These are phyloP conservation scores for Aureobasidium mangrovei DNA, from an alignment of 2,329 filamentous ascomycete species.

Conservation along the genomic window DNA sequence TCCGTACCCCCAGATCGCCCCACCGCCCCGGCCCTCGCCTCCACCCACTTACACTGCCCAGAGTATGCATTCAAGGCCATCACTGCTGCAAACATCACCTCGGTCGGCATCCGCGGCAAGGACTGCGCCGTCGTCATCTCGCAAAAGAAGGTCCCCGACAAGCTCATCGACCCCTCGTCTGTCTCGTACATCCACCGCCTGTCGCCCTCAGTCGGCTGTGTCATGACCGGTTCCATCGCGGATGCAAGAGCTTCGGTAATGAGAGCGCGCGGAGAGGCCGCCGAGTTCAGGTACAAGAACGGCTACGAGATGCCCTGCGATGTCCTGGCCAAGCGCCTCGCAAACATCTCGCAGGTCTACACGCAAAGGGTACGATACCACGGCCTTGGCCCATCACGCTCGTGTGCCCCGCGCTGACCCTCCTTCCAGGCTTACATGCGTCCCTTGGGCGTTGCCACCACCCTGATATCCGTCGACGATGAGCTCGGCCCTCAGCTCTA, in stretches of 20 bases:
- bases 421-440: conserved; percentile 79
- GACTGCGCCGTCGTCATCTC: conserved; percentile 94
- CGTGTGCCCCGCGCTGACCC: conserved; percentile 1
- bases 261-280: conserved; percentile 88
- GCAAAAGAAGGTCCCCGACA: conserved; percentile 99
- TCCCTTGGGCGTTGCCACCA: conserved; percentile 90
- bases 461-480: conserved; percentile 85
- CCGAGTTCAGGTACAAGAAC: conserved; percentile 96
- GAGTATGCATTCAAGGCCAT: conserved; percentile 99
- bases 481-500: conserved; percentile 91
- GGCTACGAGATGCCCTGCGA: conserved; percentile 99
- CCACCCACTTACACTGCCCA: conserved; percentile 32
- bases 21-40: neutral
- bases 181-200: conserved; percentile 97
- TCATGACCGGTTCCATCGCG: conserved; percentile 97
- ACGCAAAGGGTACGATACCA: conserved; percentile 69
- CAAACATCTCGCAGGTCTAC: conserved; percentile 99
- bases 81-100: conserved; percentile 98
- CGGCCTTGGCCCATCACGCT: too few species aligned
- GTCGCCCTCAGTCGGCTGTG: conserved; percentile 90
- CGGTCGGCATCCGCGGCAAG: conserved; percentile 90
- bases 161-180: conserved; percentile 94
- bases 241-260: conserved; percentile 90
- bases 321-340: conserved; percentile 88
- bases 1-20: conserved; percentile 44